Evolutionary conservation across 208 protist species (phyloP).

Genomic region (Sergeia podlipaevii): DNA sequence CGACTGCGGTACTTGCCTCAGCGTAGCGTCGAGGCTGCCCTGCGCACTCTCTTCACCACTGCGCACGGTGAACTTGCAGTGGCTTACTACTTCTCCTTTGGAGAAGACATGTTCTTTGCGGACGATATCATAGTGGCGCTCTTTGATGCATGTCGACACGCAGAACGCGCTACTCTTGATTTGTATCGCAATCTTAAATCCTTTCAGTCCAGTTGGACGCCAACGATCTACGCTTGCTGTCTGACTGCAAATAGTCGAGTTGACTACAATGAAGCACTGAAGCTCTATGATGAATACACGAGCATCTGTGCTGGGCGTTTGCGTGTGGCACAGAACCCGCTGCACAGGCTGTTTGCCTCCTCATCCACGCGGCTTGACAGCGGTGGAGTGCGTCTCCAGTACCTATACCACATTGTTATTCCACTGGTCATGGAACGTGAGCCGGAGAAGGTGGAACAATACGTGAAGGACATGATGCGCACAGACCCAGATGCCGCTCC

Average conservation of each 20-base stretch:
- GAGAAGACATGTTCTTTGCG: constrained; percentile 51
- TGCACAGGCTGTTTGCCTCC: constrained; percentile 21
- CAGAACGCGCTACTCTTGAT: constrained; percentile 31
- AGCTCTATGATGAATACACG: constrained; percentile 51
- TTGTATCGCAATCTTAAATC: constrained; percentile 41
- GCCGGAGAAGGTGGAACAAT: constrained; percentile 22
- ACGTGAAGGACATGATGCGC: constrained; percentile 58
- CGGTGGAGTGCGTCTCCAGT: constrained; percentile 35
- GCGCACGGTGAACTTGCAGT: constrained; percentile 28
- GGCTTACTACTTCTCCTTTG: constrained; percentile 58
- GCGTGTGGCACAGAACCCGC: background rate
- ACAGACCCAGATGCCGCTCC: constrained; percentile 47
- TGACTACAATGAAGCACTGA: constrained; percentile 40
- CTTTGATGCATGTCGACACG: constrained; percentile 54
- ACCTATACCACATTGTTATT: constrained; percentile 75
- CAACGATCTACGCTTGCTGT: constrained; percentile 66
- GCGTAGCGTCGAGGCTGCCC: constrained; percentile 44
- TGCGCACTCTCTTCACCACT: constrained; percentile 46
- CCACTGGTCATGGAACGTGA: constrained; percentile 54
- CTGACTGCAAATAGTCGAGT: constrained; percentile 54
- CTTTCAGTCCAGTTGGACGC: constrained; percentile 54
- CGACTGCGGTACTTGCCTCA: constrained; percentile 44
- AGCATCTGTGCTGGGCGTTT: constrained; percentile 4
- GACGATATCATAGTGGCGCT: constrained; percentile 61
- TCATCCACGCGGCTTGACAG: constrained; percentile 17